These are phyloP conservation scores for Trichoderma endophyticum DNA, from an alignment of 2,329 filamentous ascomycete species.

Conservation along the genomic window DNA sequence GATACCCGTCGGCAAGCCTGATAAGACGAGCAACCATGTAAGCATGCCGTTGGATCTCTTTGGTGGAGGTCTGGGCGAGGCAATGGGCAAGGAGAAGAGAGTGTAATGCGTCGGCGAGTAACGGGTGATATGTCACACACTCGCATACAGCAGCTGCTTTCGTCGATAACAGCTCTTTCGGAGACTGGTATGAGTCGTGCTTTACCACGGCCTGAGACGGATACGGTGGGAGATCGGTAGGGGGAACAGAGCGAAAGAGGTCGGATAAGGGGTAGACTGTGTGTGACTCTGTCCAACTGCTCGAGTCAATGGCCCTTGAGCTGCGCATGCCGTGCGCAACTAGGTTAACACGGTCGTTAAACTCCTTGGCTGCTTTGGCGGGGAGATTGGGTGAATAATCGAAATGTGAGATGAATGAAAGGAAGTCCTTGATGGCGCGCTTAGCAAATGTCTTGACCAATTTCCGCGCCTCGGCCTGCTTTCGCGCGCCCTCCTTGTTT, in stretches of 20 bases:
- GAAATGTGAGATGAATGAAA: slow-evolving; percentile 67
- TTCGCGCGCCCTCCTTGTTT: slow-evolving; percentile 17
- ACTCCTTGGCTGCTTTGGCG: slow-evolving; percentile 55
- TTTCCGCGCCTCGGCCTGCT: slow-evolving; percentile 48
- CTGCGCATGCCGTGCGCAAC: slow-evolving; percentile 48
- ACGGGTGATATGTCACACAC: slow-evolving; percentile 68
- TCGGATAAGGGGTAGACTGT: slow-evolving; percentile 50
- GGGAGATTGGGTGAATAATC: slow-evolving; percentile 75
- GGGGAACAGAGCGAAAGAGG: slow-evolving; percentile 69
- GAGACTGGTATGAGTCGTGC: slow-evolving; percentile 19
- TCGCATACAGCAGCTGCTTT: slow-evolving; percentile 30
- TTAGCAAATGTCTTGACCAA: slow-evolving; percentile 71
- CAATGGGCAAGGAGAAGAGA: slow-evolving; percentile 73
- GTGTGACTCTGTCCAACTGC: slow-evolving; percentile 31
- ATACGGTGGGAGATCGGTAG: slow-evolving; percentile 64
- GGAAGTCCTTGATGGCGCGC: slow-evolving; percentile 70
- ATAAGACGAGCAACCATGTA: slow-evolving; percentile 76
- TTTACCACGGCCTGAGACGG: slow-evolving; percentile 46
- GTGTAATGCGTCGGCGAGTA: slow-evolving; percentile 75
- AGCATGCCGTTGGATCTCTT: slow-evolving; percentile 75
- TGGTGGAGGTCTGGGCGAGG: slow-evolving; percentile 74
- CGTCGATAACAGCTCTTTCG: slow-evolving; percentile 6
- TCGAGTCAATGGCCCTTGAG: slow-evolving; percentile 35
- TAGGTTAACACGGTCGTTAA: slow-evolving; percentile 55
- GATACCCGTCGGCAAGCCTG: slow-evolving; percentile 73